Percentiles rank a stretch among this genome's conserved stretches.
Evolutionary conservation across 768 basidiomycete genomes (phyloP).

Genomic region (Psilocybe tampanensis): DNA sequence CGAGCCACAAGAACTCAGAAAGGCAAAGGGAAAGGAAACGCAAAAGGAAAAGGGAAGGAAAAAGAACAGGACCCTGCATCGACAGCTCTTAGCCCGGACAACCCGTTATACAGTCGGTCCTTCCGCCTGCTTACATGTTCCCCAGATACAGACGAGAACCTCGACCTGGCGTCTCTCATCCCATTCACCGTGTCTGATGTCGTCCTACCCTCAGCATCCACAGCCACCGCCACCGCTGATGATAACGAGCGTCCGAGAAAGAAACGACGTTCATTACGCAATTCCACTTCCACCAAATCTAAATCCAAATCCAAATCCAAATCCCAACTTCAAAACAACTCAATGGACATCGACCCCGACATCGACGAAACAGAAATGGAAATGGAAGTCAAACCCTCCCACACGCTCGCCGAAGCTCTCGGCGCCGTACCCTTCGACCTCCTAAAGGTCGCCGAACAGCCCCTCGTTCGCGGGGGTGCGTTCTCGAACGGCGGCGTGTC

Average conservation of each 20-base stretch:
- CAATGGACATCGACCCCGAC: too few relatives aligned
- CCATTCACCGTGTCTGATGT: conserved; percentile 3
- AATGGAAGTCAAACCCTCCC: not conserved
- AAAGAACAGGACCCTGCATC: not conserved
- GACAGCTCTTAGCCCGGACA: not conserved
- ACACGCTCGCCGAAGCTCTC: conserved; percentile 11
- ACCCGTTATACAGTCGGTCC: conserved; percentile 7
- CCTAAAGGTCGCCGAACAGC: conserved; percentile 50
- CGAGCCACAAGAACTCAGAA: too few relatives aligned
- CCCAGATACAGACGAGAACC: conserved; percentile 31
- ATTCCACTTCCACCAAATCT: conserved; percentile 13
- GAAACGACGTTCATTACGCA: too few relatives aligned
- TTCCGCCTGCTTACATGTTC: conserved; percentile 38
- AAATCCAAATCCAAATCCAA: not conserved
- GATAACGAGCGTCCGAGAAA: too few relatives aligned
- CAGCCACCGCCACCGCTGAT: too few relatives aligned
- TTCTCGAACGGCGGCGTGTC: conserved; percentile 43
- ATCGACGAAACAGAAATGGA: too few relatives aligned
- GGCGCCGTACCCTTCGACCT: conserved; percentile 38
- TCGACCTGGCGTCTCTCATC: conserved; percentile 25
- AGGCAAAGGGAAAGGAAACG: not conserved
- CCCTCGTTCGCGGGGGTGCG: conserved; percentile 48
- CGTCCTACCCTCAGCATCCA: too few relatives aligned
- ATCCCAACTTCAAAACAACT: too few relatives aligned
- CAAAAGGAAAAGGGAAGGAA: not conserved